Base-by-base conservation (phyloP, 2,329 filamentous ascomycete species). In the Geosmithia morbida region DNA sequence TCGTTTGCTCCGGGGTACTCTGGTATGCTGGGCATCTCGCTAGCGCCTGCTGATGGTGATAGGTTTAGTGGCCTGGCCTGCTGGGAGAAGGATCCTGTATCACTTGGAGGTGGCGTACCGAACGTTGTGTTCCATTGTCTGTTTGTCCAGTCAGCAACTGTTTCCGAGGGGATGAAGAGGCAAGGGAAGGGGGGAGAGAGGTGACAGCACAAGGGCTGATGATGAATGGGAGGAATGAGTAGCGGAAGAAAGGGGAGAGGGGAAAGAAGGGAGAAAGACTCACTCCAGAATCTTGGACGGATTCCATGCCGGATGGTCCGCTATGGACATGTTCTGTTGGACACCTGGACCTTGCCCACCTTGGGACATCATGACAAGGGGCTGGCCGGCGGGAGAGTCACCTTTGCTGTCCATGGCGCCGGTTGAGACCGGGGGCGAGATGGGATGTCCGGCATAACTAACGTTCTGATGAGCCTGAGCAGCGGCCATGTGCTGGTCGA, bases 51-150 rank as follows among this genome's bases (percentile, higher is more conserved):
- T 59, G 72, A 69, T 53, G 70, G 67, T 52, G 70, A 59, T 57
- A 71, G 61, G 63, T 70, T 76, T 65, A 77, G 68, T 66, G 69
- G 63, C 60, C 62, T 69, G 60, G 67, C 61, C 57, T 71, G 68
- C 54, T 26, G 22, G 8, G 68, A 61, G 7, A 33, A 55, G 63
- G 64, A 56, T 48, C 60, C 53, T 48, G 58, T 50, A 44, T 61
- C 54, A 51, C 59, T 46, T 44, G 61, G 58, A 48, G 57, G 52
- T 46, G 78, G 79, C 63, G 82, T 85, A 71, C 87, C 86, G 68
- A 96, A 97, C 54, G 90, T 89, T 59, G 85, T 82, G 65, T 94
- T 89, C 89, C 90, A 97, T 71, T 95, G 87, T 64, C 89, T 94
- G 48, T 57, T 13, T 17, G 52, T 54, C 33, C 41, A 48, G 47